Base-by-base conservation (phyloP, 2,329 filamentous ascomycete genomes). In the Plectosphaerella sp. region DNA sequence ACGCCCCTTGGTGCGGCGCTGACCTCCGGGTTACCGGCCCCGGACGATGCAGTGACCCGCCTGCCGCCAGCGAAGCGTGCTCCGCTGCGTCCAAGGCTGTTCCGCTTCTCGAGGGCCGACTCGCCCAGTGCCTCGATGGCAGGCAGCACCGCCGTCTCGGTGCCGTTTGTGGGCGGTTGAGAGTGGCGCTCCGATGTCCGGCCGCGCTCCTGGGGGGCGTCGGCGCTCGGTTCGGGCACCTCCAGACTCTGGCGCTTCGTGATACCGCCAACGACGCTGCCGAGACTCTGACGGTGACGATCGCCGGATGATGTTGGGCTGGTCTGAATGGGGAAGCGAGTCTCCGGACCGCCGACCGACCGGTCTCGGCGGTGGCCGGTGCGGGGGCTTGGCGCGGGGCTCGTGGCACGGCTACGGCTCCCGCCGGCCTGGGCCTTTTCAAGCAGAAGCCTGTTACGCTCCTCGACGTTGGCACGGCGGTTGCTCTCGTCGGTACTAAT, bases 401-500 rank as follows among this genome's bases (percentile, higher is more conserved):
- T 91, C 22, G 82, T 87, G 28, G 85, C 89, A 48, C 91, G 84
- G 64, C 84, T 87, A 49, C 90, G 83, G 59, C 72, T 16, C 78
- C 78, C 35, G 79, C 37, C 41, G 41, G 16, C 41, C 11, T 43
- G 82, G 52, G 75, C 78, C 65, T 85, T 84, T 58, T 84, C 83
- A 46, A 94, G 84, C 56, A 93, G 80, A 48, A 91, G 90, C 56
- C 90, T 86, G 67, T 91, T 89, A 49, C 94, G 86, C 67, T 96
- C 94, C 71, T 97, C 93, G 84, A 96, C 93, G 59, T 96, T 86
- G 45, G 90, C 90, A 63, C 91, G 90, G 54, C 94, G 88, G 70
- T 95, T 95, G 72, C 91, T 95, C 76, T 99, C 94, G 65, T 99
- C 91, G 1, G 91, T 96, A 67, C 90, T 95, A 63, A 97, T 89